Percentiles rank a stretch among this genome's conserved stretches.
Conservation (phyloP, 2,329 filamentous ascomycete species). For the Neofusicoccum ribis region DNA sequence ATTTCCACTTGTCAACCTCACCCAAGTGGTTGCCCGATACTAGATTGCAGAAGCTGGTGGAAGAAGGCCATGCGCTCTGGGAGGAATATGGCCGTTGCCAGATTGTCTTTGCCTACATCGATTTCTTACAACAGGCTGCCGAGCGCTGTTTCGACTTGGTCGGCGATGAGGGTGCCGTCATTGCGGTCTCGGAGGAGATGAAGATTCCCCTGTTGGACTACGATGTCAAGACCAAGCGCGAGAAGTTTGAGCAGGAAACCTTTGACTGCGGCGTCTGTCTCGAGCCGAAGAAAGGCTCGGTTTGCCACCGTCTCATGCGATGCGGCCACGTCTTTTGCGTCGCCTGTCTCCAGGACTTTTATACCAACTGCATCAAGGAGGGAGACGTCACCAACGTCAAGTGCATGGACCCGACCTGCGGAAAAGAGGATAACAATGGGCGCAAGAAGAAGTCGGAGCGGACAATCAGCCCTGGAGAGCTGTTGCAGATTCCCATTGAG, state of each 20-base stretch:
- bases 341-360: slow-evolving; percentile 85
- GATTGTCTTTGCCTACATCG: slow-evolving; percentile 61
- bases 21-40: slow-evolving; percentile 55
- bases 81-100: slow-evolving; percentile 59
- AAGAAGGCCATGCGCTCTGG: slow-evolving; percentile 56
- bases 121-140: slow-evolving; percentile 59
- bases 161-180: slow-evolving; percentile 37
- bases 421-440: slow-evolving; percentile 54
- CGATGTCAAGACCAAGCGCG: slow-evolving; percentile 71
- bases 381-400: slow-evolving; percentile 78
- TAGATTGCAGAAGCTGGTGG: slow-evolving; percentile 46
- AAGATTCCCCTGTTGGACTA: slow-evolving; percentile 76
- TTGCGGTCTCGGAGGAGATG: slow-evolving; percentile 50
- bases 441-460: slow-evolving; percentile 61
- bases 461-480: slow-evolving; percentile 77
- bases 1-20: slow-evolving; percentile 49
- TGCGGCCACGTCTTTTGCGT: slow-evolving; percentile 92
- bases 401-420: slow-evolving; percentile 78
- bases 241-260: slow-evolving; percentile 77
- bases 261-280: slow-evolving; percentile 88
- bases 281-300: slow-evolving; percentile 84
- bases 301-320: slow-evolving; percentile 77
- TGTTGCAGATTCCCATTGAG: slow-evolving; percentile 55
- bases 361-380: slow-evolving; percentile 81
- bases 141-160: slow-evolving; percentile 57